Base-by-base conservation (phyloP, 169 alveolate genomes). In the Cystoisospora suis region DNA sequence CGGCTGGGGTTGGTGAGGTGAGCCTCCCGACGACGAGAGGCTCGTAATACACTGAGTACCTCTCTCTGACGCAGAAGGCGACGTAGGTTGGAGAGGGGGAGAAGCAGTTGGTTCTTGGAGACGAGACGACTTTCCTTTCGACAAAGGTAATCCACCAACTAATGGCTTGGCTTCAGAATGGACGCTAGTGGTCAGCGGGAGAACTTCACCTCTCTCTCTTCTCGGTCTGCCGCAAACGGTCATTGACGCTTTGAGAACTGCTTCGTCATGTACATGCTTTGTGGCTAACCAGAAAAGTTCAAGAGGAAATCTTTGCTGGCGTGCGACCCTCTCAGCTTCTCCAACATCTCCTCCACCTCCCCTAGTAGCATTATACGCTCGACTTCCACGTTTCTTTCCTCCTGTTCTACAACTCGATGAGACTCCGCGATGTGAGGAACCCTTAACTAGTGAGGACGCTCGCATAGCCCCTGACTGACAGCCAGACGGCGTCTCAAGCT, bases 281-380 rank as follows among this genome's bases (percentile, higher is more conserved):
- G 83, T 38, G 47, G 83, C 83, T 4, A 72, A 27, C 58, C 47
- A 72, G 32, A 72, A 72, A 29, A 72, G 32, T 53, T 72, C 83
- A 32, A 72, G 83, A 38, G 83, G 83, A 9, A 72, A 56, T 5
- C 83, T n/a, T 53, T 34, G 83, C 83, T 72, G 83, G 58, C 32
- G 36, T 0, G 83, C 83, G 12, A 56, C 56, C 32, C 83, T 15
- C 3, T 72, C 83, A 29, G 83, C 47, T 38, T 34, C 83, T 23
- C 12, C 40, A 20, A 36, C n/a, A 2, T 72, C 83, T 1, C 32
- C 56, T 32, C 83, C 47, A n/a, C n/a, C n/a, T 1, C 34, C 83
- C 32, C 56, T 12, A 29, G 6, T 17, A 46, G 56, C 58, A 12
- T 46, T 40, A 46, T 46, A 46, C n/a, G 83, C 83, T 6, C 83